Percentiles rank a stretch among this genome's conserved stretches.
Conservation (phyloP, 169 alveolate species). For the Cryptosporidium canis region DNA sequence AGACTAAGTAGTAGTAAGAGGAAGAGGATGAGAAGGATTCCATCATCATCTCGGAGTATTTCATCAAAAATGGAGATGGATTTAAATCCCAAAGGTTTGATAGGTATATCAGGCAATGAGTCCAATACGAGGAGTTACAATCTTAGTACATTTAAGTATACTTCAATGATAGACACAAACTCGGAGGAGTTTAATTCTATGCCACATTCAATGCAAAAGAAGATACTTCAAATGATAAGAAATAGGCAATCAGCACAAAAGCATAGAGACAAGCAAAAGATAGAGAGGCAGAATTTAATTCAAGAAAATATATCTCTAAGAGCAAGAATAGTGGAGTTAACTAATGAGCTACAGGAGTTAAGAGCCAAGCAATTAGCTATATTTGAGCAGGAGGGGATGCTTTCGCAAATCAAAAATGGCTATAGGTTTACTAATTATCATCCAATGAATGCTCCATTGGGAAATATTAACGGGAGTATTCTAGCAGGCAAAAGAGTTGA, state of each 20-base stretch:
- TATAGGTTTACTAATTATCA: constrained; percentile 14
- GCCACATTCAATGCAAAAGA: constrained; percentile 64
- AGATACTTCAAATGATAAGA: constrained; percentile 64
- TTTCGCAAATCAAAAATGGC: constrained; percentile 49
- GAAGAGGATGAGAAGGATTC: constrained; percentile 1
- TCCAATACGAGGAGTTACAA: neutral
- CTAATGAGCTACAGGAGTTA: constrained; percentile 59
- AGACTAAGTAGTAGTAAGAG: constrained; percentile 22
- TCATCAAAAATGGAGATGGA: constrained; percentile 27
- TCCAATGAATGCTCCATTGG: constrained; percentile 1
- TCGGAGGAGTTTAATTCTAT: constrained; percentile 51
- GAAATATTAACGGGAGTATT: neutral
- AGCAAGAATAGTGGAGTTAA: constrained; percentile 52
- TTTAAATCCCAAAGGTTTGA: neutral
- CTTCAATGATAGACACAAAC: constrained; percentile 40
- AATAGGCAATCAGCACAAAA: constrained; percentile 72
- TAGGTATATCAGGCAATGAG: neutral
- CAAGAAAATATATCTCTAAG: constrained; percentile 47
- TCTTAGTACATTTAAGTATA: constrained; percentile 1
- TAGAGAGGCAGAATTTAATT: constrained; percentile 55
- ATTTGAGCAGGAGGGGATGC: constrained; percentile 17
- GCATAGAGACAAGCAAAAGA: constrained; percentile 66
- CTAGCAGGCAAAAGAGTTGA: neutral
- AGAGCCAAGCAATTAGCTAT: neutral
- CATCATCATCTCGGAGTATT: neutral